Evolutionary conservation across 345 rosid species (phyloP).

Genomic region (Nasturtium officinale): DNA sequence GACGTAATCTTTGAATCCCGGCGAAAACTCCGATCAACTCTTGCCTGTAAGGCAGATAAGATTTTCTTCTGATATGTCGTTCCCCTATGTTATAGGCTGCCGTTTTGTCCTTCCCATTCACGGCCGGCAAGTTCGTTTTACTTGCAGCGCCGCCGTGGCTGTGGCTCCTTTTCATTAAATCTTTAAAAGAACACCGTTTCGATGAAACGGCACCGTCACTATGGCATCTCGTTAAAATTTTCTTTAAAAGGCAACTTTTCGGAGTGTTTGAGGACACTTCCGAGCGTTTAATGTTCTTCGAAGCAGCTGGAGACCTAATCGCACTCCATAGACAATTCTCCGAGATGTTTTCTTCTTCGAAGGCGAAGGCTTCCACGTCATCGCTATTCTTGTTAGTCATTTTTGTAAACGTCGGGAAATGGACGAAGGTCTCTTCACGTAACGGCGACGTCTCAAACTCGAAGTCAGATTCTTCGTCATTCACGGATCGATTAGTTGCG

Average conservation of each 20-base stretch:
- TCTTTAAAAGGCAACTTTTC: constrained; percentile 55
- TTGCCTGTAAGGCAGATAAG: constrained; percentile 42
- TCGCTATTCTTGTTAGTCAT: neutral
- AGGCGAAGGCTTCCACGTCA: constrained; percentile 25
- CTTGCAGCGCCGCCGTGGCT: constrained; percentile 8
- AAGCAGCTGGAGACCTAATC: constrained; percentile 8
- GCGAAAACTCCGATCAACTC: constrained; percentile 44
- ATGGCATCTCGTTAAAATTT: constrained; percentile 57
- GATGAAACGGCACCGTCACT: constrained; percentile 62
- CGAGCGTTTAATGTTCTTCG: constrained; percentile 47
- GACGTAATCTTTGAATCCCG: constrained; percentile 24
- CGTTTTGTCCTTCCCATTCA: constrained; percentile 19
- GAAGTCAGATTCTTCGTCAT: constrained; percentile 55
- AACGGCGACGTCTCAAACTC: constrained; percentile 51
- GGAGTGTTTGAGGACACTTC: neutral
- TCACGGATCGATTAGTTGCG: neutral
- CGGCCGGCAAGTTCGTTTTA: neutral
- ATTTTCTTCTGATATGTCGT: constrained; percentile 41
- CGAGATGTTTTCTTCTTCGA: no score
- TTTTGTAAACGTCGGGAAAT: constrained; percentile 36
- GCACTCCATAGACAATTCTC: constrained; percentile 40
- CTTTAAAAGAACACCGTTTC: constrained; percentile 10
- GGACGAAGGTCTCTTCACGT: constrained; percentile 13
- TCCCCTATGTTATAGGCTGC: no score
- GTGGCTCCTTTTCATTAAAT: constrained; percentile 2